Evolutionary conservation across 176 grass and related monocot species (phyloP).

Genomic region (Aegilops longissima): DNA sequence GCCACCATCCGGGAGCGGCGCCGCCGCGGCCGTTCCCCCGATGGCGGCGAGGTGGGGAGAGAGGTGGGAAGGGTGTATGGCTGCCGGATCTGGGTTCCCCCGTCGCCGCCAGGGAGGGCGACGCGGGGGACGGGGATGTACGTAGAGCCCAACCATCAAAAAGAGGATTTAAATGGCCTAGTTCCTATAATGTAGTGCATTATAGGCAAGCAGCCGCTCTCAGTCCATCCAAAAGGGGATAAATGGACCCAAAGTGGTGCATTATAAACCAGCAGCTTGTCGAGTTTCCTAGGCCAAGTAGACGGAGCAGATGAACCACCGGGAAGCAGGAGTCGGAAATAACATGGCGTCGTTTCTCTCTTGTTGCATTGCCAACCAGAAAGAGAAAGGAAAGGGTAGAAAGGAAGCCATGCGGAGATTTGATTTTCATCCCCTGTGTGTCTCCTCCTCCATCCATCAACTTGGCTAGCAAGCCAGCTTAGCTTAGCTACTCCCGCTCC

Average conservation of each 20-base stretch:
- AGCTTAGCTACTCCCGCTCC: not conserved
- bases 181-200: not conserved
- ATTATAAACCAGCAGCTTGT: not conserved
- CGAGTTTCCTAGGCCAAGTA: conserved; percentile 16
- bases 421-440: not conserved
- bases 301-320: conserved; percentile 44
- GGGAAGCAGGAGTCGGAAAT: not conserved
- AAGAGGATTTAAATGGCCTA: no score
- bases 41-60: no score
- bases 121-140: no score
- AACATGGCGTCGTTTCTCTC: not conserved
- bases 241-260: not conserved
- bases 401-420: not conserved
- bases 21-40: no score
- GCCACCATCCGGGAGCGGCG: no score
- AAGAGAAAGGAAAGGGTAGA: not conserved
- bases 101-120: no score
- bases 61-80: no score
- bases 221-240: not conserved
- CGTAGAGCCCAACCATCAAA: no score
- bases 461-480: no score
- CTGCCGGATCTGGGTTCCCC: no score
- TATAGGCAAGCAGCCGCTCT: not conserved
- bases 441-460: not conserved
- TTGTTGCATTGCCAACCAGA: not conserved